A percentile compares a stretch with the other conserved stretches of the same genome.
Conservation (phyloP, 208 protist species). For the Acanthamoeba lenticulata region DNA sequence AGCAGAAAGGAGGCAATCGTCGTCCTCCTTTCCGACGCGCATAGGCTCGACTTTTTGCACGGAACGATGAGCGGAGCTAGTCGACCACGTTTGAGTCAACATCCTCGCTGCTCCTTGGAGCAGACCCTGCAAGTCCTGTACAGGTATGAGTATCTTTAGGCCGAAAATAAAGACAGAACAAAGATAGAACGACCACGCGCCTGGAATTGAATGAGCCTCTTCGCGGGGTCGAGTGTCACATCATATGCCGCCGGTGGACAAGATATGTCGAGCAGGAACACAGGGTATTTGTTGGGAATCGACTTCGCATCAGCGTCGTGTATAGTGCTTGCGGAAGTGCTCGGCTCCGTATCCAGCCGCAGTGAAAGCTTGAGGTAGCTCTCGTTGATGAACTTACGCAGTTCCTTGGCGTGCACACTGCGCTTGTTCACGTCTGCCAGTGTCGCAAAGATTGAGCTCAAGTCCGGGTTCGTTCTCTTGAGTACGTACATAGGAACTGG, state of each 20-base stretch:
- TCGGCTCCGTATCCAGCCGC: not conserved
- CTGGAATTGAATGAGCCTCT: not conserved
- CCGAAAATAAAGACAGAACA: not conserved
- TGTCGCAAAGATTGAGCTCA: not conserved
- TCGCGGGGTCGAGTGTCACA: not conserved
- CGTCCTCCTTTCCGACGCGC: no score
- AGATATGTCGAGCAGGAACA: slow-evolving; percentile 23
- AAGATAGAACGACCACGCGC: not conserved
- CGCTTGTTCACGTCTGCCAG: not conserved
- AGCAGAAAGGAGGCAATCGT: no score
- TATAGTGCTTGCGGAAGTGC: not conserved
- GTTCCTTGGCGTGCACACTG: not conserved
- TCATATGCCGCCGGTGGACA: not conserved
- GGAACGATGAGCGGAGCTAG: not conserved
- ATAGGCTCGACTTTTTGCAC: not conserved
- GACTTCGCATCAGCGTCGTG: not conserved
- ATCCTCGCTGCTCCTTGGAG: not conserved
- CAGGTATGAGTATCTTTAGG: not conserved
- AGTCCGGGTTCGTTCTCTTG: not conserved
- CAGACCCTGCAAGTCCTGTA: not conserved
- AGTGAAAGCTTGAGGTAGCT: not conserved
- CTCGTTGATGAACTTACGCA: slow-evolving; percentile 29
- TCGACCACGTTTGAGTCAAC: not conserved
- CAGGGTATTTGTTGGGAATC: slow-evolving; percentile 41
- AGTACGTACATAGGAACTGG: slow-evolving; percentile 10